A percentile compares a stretch with the other conserved stretches of the same genome.
Evolutionary conservation across 2,329 filamentous ascomycete species (phyloP).

Genomic region (Helminthosporium solani): DNA sequence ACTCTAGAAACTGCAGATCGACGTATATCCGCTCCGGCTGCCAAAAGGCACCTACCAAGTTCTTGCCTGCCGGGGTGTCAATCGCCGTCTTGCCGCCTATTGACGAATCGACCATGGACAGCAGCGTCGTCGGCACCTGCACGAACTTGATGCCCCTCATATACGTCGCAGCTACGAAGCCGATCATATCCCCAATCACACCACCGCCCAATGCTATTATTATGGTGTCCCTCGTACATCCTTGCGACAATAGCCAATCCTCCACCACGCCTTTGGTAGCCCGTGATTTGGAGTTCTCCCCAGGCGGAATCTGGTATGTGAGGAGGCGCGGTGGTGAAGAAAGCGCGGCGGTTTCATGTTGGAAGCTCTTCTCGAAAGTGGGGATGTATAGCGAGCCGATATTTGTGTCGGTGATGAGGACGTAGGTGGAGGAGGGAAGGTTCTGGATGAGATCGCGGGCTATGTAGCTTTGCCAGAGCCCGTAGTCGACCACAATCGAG

Average conservation of each 20-base stretch:
- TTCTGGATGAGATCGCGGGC: slow-evolving; percentile 76
- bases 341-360: slow-evolving; percentile 48
- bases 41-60: slow-evolving; percentile 94
- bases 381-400: slow-evolving; percentile 78
- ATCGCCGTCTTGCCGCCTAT: slow-evolving; percentile 99
- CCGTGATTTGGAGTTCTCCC: slow-evolving; percentile 89
- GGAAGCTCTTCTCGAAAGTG: slow-evolving; percentile 69
- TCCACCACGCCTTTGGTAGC: slow-evolving; percentile 94
- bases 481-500: slow-evolving; percentile 88
- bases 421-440: slow-evolving; percentile 83
- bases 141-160: slow-evolving; percentile 97
- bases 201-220: slow-evolving; percentile 93
- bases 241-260: slow-evolving; percentile 91
- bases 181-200: slow-evolving; percentile 97
- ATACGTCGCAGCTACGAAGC: slow-evolving; percentile 95
- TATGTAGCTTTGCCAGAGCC: slow-evolving; percentile 82
- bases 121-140: slow-evolving; percentile 90
- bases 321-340: slow-evolving; percentile 66
- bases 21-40: slow-evolving; percentile 94
- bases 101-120: slow-evolving; percentile 97
- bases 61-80: slow-evolving; percentile 94
- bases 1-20: slow-evolving; percentile 87
- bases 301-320: slow-evolving; percentile 86
- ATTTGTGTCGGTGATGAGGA: slow-evolving; percentile 96
- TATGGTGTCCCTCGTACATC: slow-evolving; percentile 93